A percentile compares a stretch with the other conserved stretches of the same genome.
Evolutionary conservation across 805 yeast species (phyloP).

Genomic region (Lipomyces sp.): DNA sequence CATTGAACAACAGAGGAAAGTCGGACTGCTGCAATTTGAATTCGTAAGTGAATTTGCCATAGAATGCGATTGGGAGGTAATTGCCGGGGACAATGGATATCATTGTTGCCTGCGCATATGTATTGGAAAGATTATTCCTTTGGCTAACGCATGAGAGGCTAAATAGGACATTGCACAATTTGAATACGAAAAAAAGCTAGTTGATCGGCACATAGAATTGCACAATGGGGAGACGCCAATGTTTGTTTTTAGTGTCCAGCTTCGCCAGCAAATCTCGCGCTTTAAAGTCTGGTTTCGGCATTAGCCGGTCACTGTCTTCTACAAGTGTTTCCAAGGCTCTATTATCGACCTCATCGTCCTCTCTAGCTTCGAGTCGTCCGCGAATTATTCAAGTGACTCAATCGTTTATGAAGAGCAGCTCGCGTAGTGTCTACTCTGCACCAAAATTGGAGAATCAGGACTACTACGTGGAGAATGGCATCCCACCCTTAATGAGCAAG

Average conservation of each 20-base stretch:
- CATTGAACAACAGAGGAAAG: not conserved
- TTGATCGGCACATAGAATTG: not conserved
- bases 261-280: not conserved
- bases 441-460: constrained; percentile 58
- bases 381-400: not conserved
- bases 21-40: not conserved
- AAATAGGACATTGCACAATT: not conserved
- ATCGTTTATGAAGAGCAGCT: not conserved
- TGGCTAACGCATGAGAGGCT: too few species aligned
- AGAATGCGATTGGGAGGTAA: not conserved
- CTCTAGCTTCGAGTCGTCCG: not conserved
- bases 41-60: not conserved
- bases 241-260: not conserved
- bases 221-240: not conserved
- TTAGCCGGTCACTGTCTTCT: not conserved
- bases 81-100: not conserved
- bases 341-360: not conserved
- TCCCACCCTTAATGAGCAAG: constrained; percentile 66
- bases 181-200: not conserved
- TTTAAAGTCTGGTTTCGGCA: not conserved
- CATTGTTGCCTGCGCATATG: too few species aligned
- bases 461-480: constrained; percentile 53
- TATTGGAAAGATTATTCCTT: not conserved
- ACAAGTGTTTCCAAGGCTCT: not conserved
- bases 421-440: constrained; percentile 59